Conservation (phyloP, 176 grass and related monocot species). For the Cymbopogon citratus region DNA sequence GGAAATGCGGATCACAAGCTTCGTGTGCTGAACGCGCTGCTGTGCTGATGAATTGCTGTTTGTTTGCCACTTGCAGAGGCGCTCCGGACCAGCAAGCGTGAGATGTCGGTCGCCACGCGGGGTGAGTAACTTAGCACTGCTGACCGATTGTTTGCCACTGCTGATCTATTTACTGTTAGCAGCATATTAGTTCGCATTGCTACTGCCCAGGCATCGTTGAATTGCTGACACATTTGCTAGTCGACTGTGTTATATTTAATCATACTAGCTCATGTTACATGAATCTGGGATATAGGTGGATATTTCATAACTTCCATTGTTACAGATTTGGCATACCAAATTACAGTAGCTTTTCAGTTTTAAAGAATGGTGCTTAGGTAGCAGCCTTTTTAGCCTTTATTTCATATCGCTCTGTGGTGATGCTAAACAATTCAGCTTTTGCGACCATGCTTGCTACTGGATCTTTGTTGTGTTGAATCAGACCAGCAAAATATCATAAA, state of each 20-base stretch:
- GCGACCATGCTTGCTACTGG: background rate
- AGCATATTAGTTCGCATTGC: background rate
- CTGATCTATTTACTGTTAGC: background rate
- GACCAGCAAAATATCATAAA: background rate
- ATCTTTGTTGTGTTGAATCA: background rate
- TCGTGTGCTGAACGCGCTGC: background rate
- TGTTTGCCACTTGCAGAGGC: conserved; percentile 51
- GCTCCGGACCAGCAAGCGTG: conserved; percentile 92
- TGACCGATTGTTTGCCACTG: background rate
- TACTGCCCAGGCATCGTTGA: background rate
- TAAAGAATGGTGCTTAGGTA: background rate
- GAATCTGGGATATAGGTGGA: background rate
- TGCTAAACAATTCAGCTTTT: background rate
- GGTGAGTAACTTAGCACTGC: conserved; percentile 33
- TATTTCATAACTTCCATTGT: background rate
- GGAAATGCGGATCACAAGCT: background rate
- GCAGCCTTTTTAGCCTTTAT: background rate
- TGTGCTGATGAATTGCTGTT: background rate
- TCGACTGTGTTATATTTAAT: background rate
- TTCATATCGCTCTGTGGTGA: background rate
- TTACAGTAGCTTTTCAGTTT: background rate
- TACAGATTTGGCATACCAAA: background rate
- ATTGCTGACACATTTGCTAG: background rate
- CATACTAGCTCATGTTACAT: background rate
- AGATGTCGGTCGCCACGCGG: conserved; percentile 81